Conservation (phyloP, 345 rosid genomes). For the Aethionema arabicum region DNA sequence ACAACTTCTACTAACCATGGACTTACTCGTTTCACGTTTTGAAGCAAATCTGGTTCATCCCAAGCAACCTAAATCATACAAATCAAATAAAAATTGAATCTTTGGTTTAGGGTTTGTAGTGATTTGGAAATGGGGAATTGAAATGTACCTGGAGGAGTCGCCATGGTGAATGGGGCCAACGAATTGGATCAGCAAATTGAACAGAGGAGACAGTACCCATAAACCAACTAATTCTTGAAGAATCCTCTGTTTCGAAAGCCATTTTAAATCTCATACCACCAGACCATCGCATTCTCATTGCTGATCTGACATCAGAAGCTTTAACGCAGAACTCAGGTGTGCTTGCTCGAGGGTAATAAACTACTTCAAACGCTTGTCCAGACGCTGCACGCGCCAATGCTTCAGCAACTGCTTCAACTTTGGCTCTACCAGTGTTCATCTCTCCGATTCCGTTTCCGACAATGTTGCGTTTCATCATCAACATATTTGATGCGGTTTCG, state of each 20-base stretch:
- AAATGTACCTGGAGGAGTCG: slow-evolving; percentile 83
- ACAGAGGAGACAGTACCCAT: slow-evolving; percentile 90
- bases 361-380: slow-evolving; percentile 74
- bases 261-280: slow-evolving; percentile 96
- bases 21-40: slow-evolving; percentile 79
- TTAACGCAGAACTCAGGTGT: slow-evolving; percentile 84
- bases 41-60: slow-evolving; percentile 97
- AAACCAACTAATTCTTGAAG: slow-evolving; percentile 92
- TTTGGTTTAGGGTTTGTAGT: background rate
- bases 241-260: slow-evolving; percentile 94
- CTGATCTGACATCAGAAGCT: slow-evolving; percentile 57
- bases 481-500: slow-evolving; percentile 33
- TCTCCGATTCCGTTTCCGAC: slow-evolving; percentile 6
- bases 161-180: slow-evolving; percentile 95
- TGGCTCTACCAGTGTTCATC: slow-evolving; percentile 45
- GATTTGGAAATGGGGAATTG: background rate
- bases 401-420: slow-evolving; percentile 66
- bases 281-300: slow-evolving; percentile 81
- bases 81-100: background rate
- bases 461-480: slow-evolving; percentile 36
- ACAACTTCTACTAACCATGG: slow-evolving; percentile 97
- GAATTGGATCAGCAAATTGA: slow-evolving; percentile 78
- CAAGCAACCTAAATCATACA: slow-evolving; percentile 71
- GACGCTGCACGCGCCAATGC: slow-evolving; percentile 62
- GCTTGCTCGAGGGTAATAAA: slow-evolving; percentile 77